Percentiles rank a stretch among this genome's conserved stretches.
These are phyloP conservation scores for Cystofilobasidium bisporidii DNA, from an alignment of 768 basidiomycete species.

Conservation along the genomic window DNA sequence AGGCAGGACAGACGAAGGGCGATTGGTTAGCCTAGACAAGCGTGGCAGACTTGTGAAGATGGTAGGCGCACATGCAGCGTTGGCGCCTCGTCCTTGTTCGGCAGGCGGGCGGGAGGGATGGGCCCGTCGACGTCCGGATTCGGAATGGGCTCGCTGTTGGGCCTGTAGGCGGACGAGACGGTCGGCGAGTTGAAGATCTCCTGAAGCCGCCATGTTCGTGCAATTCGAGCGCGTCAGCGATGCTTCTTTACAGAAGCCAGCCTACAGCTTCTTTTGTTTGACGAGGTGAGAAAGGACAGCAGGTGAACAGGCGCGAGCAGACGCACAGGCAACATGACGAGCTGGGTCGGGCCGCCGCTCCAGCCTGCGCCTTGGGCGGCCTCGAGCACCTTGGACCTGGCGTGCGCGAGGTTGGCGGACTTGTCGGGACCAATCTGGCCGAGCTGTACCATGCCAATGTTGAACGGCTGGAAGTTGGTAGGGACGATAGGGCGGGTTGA, in stretches of 20 bases:
- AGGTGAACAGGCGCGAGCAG: not conserved
- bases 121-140: not conserved
- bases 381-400: slow-evolving; percentile 16
- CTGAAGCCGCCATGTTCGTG: slow-evolving; percentile 14
- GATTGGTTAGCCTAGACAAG: too few species aligned
- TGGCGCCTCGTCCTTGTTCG: slow-evolving; percentile 6
- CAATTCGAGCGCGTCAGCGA: too few species aligned
- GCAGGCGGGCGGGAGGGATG: slow-evolving; percentile 8
- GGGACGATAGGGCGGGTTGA: not conserved
- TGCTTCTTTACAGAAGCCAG: too few species aligned
- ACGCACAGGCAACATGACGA: slow-evolving; percentile 29
- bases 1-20: too few species aligned
- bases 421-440: slow-evolving; percentile 19
- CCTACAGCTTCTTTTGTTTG: too few species aligned
- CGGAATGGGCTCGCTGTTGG: slow-evolving; percentile 27
- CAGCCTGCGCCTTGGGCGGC: slow-evolving; percentile 19
- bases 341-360: slow-evolving; percentile 3
- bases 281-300: too few species aligned
- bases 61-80: slow-evolving; percentile 16
- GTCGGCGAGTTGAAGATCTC: slow-evolving; percentile 31
- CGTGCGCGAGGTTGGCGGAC: slow-evolving; percentile 14
- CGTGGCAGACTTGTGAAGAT: too few species aligned
- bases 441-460: slow-evolving; percentile 28
- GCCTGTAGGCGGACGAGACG: slow-evolving; percentile 12
- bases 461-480: slow-evolving; percentile 17